Evolutionary conservation across 768 basidiomycete species (phyloP).

Genomic region (Hypholoma fasciculare): DNA sequence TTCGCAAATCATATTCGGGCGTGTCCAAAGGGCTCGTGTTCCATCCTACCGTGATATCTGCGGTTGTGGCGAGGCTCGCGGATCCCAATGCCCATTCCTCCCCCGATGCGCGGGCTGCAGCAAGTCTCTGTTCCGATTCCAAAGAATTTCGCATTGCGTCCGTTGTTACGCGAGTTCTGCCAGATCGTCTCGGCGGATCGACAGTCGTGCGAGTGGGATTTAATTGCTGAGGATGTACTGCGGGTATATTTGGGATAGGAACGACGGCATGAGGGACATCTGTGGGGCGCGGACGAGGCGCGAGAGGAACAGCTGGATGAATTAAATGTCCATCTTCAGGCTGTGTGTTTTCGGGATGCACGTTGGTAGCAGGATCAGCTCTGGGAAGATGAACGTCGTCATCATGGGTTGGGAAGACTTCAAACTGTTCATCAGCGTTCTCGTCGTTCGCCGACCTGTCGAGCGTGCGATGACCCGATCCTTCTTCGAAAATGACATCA

Average conservation of each 20-base stretch:
- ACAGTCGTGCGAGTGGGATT: too few species aligned
- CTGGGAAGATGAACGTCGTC: not conserved
- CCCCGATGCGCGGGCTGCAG: not conserved
- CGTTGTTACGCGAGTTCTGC: not conserved
- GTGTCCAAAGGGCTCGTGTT: not conserved
- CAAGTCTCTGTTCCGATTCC: not conserved
- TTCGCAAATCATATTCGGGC: not conserved
- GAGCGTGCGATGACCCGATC: conserved; percentile 9
- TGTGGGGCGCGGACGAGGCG: not conserved
- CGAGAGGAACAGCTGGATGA: not conserved
- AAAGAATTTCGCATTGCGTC: not conserved
- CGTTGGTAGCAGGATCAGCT: not conserved
- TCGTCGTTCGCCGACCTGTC: not conserved
- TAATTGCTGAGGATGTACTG: too few species aligned
- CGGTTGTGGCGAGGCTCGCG: not conserved
- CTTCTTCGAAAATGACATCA: conserved; percentile 27
- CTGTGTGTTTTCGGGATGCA: too few species aligned
- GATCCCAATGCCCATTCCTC: not conserved
- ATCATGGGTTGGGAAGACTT: conserved; percentile 2
- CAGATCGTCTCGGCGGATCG: not conserved
- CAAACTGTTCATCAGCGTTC: not conserved
- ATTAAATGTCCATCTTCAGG: not conserved
- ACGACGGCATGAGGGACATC: not conserved
- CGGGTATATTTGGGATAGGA: too few species aligned
- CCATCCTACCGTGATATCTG: not conserved